Conservation (phyloP, 1,284 basidiomycete species). For the Termitomyces sp. region DNA sequence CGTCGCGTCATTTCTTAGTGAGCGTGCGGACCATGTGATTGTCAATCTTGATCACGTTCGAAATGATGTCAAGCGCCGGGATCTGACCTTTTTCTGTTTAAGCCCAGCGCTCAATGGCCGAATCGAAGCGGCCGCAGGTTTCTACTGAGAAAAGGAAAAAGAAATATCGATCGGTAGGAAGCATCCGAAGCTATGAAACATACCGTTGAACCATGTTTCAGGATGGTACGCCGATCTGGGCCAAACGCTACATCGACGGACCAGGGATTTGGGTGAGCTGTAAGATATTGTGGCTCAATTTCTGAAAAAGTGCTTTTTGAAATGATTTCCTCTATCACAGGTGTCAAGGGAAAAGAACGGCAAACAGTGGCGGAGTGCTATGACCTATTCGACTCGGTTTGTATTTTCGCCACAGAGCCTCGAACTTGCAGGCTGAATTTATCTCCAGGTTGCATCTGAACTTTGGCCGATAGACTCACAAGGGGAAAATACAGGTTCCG, state of each 20-base stretch:
- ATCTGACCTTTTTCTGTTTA: not conserved
- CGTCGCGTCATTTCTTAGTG: too few species aligned
- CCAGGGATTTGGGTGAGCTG: slow-evolving; percentile 81
- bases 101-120: slow-evolving; percentile 9
- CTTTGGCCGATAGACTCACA: slow-evolving; percentile 52
- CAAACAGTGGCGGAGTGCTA: slow-evolving; percentile 71
- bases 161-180: slow-evolving; percentile 37
- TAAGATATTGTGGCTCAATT: slow-evolving; percentile 21
- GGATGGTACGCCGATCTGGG: slow-evolving; percentile 66
- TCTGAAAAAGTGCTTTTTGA: not conserved
- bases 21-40: not conserved
- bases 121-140: slow-evolving; percentile 7
- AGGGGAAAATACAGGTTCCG: slow-evolving; percentile 18
- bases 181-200: not conserved
- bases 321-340: slow-evolving; percentile 21
- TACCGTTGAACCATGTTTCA: slow-evolving; percentile 19
- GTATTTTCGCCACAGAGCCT: slow-evolving; percentile 19
- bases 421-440: slow-evolving; percentile 1
- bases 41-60: not conserved
- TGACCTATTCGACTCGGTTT: slow-evolving; percentile 71
- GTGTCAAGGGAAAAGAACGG: slow-evolving; percentile 74
- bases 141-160: slow-evolving; percentile 30
- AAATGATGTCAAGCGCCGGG: too few species aligned
- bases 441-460: slow-evolving; percentile 55
- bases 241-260: slow-evolving; percentile 60